These are phyloP conservation scores for Neonectria neomacrospora DNA, from an alignment of 2,329 filamentous ascomycete genomes.

Conservation along the genomic window DNA sequence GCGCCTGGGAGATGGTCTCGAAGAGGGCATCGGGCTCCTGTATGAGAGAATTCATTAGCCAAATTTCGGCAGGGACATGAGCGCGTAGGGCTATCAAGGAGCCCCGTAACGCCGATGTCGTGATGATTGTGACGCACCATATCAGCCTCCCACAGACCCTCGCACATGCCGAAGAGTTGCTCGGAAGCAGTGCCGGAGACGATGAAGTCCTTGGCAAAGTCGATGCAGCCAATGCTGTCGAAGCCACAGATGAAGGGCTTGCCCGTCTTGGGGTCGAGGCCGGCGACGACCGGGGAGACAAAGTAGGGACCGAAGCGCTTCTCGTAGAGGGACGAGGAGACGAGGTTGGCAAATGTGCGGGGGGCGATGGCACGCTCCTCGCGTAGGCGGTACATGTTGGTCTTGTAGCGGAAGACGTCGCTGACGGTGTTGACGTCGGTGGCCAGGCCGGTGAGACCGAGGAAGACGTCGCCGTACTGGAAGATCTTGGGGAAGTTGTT, in stretches of 20 bases:
- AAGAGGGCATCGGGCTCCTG: conserved; percentile 91
- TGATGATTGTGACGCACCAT: conserved; percentile 70
- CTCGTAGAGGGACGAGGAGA: conserved; percentile 92
- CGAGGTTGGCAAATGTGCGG: conserved; percentile 95
- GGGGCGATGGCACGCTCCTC: conserved; percentile 98
- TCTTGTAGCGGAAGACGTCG: conserved; percentile 99
- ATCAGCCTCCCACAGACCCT: conserved; percentile 97
- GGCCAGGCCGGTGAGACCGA: conserved; percentile 94
- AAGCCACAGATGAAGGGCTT: conserved; percentile 99
- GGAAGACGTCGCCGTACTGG: conserved; percentile 93
- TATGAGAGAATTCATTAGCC: conserved; percentile 31
- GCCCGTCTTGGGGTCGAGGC: conserved; percentile 91
- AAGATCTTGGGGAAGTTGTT: conserved; percentile 99
- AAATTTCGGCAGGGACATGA: background rate
- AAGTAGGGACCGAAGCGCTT: conserved; percentile 96
- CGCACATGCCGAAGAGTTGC: conserved; percentile 98
- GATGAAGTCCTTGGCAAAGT: conserved; percentile 99
- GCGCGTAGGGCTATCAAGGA: no score
- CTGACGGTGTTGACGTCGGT: conserved; percentile 95
- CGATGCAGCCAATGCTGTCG: conserved; percentile 98
- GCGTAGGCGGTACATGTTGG: conserved; percentile 99
- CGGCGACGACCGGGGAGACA: conserved; percentile 92
- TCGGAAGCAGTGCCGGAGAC: conserved; percentile 96
- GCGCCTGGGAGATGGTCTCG: conserved; percentile 95
- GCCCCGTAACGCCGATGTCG: background rate